Conservation (phyloP, 169 alveolate genomes). For the Cryptosporidium sp. region DNA sequence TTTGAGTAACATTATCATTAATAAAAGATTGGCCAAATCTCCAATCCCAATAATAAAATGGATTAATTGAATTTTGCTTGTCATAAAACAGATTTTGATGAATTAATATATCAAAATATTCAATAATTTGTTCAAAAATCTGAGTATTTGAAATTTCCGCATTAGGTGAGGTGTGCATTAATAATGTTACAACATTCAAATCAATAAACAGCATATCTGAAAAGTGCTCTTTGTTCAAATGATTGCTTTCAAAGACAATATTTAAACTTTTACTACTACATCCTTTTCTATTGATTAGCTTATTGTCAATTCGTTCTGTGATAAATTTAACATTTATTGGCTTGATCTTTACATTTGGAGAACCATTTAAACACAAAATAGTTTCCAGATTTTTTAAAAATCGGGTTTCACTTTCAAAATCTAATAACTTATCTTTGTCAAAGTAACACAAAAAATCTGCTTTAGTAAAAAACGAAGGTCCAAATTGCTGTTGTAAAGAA, state of each 20-base stretch:
- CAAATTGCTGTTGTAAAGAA: slow-evolving; percentile 45
- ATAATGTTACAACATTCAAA: not conserved
- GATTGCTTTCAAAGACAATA: not conserved
- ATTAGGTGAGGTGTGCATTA: not conserved
- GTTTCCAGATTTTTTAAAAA: slow-evolving; percentile 14
- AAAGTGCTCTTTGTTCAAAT: not conserved
- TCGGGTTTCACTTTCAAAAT: not conserved
- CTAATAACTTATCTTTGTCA: slow-evolving; percentile 1
- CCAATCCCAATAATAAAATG: slow-evolving; percentile 21
- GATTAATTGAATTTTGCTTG: not conserved
- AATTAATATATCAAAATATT: slow-evolving; percentile 47
- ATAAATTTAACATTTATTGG: slow-evolving; percentile 7
- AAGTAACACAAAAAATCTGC: slow-evolving; percentile 37
- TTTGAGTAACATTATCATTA: not conserved
- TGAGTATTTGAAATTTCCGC: not conserved
- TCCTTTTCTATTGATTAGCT: not conserved
- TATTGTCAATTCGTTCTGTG: not conserved
- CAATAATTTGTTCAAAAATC: slow-evolving; percentile 41
- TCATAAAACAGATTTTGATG: slow-evolving; percentile 4
- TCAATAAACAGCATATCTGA: slow-evolving; percentile 18
- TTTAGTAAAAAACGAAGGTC: slow-evolving; percentile 3
- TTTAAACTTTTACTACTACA: not conserved
- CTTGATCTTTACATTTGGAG: slow-evolving; percentile 15
- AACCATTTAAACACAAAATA: slow-evolving; percentile 39
- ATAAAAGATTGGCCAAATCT: not conserved